Conservation (phyloP, 140 eudicot species). For the Cichorium intybus region DNA sequence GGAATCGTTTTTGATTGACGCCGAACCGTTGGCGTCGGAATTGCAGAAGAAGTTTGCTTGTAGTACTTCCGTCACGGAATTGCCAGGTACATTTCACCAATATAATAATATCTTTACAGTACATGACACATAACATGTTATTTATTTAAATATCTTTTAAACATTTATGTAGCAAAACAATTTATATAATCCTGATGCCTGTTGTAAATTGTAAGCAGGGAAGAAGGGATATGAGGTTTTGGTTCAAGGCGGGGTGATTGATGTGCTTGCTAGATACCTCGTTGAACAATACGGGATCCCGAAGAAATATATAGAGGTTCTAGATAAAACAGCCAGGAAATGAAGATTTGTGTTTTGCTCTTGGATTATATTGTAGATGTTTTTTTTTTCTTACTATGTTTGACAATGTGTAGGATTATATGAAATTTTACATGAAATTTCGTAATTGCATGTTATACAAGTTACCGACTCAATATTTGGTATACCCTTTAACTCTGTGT, state of each 20-base stretch:
- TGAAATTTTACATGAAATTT: not conserved
- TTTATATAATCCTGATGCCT: not conserved
- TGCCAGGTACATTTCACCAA: slow-evolving; percentile 72
- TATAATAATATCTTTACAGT: no score
- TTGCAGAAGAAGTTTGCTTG: slow-evolving; percentile 97
- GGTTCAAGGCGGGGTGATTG: slow-evolving; percentile 96
- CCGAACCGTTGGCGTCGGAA: slow-evolving; percentile 85
- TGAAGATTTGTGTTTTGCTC: slow-evolving; percentile 16
- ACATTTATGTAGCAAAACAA: not conserved
- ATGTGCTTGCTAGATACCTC: slow-evolving; percentile 83
- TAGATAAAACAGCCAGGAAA: slow-evolving; percentile 75
- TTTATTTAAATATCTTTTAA: no score
- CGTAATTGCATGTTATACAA: not conserved
- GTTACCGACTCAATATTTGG: not conserved
- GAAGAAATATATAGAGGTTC: slow-evolving; percentile 81
- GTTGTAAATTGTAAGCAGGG: slow-evolving; percentile 44
- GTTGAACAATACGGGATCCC: slow-evolving; percentile 87
- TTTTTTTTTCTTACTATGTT: not conserved
- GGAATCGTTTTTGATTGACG: slow-evolving; percentile 79
- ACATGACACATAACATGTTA: not conserved
- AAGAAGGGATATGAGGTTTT: slow-evolving; percentile 86
- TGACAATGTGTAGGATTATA: not conserved
- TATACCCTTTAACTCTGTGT: no score
- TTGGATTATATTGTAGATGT: slow-evolving; percentile 3
- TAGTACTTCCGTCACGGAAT: slow-evolving; percentile 82